phyloP scores from a whole-genome alignment of 805 yeast genomes.

The Suhomyces emberorum region DNA sequence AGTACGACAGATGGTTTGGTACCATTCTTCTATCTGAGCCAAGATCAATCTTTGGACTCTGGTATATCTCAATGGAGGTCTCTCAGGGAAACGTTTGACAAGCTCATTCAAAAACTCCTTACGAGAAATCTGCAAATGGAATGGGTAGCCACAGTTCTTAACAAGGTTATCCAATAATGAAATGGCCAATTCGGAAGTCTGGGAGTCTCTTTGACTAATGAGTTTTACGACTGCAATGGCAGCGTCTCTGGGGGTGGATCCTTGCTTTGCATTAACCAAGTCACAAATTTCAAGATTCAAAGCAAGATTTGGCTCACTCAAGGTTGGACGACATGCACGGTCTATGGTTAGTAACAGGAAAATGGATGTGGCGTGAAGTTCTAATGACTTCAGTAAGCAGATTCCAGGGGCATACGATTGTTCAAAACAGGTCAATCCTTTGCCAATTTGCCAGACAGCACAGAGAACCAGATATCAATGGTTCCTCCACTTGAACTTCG shows the following conservation, averaged over 20 bases:
- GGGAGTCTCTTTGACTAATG: conserved; percentile 79
- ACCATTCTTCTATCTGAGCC: conserved; percentile 96
- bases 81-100: conserved; percentile 90
- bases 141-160: conserved; percentile 96
- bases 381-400: no score
- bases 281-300: conserved; percentile 92
- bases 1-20: conserved; percentile 87
- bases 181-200: conserved; percentile 79
- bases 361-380: no score
- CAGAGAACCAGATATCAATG: neutral
- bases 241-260: conserved; percentile 87
- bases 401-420: no score
- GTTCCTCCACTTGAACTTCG: neutral
- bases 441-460: no score
- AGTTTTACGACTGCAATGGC: conserved; percentile 80
- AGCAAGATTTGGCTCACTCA: conserved; percentile 83
- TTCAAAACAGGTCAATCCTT: no score
- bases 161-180: conserved; percentile 85
- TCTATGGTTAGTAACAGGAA: conserved; percentile 36
- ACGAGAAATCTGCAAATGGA: conserved; percentile 90
- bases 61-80: conserved; percentile 83
- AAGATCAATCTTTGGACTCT: conserved; percentile 80
- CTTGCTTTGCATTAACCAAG: conserved; percentile 88
- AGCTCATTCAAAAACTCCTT: conserved; percentile 92
- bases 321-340: conserved; percentile 83